A percentile compares a stretch with the other conserved stretches of the same genome.
phyloP scores from a whole-genome alignment of 305 asterid species.

The Fraxinus latifolia region DNA sequence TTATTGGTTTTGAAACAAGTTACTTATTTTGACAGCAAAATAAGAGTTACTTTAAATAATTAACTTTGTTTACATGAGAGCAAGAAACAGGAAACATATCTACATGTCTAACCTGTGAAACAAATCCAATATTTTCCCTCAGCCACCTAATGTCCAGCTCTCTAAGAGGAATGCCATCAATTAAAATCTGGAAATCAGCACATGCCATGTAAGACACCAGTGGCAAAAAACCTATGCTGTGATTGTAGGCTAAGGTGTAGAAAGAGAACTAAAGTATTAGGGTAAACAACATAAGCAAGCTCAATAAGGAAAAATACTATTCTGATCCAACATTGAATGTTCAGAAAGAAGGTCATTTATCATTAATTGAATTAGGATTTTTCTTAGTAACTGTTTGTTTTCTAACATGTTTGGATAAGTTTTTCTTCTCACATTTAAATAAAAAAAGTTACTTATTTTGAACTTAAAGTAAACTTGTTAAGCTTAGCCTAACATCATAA shows the following conservation, averaged over 20 bases:
- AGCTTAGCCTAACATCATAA: neutral
- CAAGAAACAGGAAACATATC: neutral
- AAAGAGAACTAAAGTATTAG: neutral
- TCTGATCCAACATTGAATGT: neutral
- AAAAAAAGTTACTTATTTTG: neutral
- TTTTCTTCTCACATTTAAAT: neutral
- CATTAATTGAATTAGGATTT: neutral
- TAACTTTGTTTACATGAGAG: neutral
- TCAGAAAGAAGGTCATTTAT: neutral
- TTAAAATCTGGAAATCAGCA: constrained; percentile 35
- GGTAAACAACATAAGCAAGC: neutral
- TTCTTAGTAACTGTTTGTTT: neutral
- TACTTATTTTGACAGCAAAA: neutral
- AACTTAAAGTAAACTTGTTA: neutral
- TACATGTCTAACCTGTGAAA: constrained; percentile 40
- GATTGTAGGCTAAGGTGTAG: neutral
- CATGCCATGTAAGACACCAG: neutral
- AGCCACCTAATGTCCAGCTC: constrained; percentile 50
- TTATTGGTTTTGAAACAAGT: neutral
- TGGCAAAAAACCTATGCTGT: neutral
- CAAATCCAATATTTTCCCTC: constrained; percentile 46
- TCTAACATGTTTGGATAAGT: neutral
- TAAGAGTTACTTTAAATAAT: neutral
- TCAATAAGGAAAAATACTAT: neutral
- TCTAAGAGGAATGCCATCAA: constrained; percentile 38